Percentiles rank a stretch among this genome's conserved stretches.
Conservation (phyloP, 768 basidiomycete genomes). For the Mycena rosella region DNA sequence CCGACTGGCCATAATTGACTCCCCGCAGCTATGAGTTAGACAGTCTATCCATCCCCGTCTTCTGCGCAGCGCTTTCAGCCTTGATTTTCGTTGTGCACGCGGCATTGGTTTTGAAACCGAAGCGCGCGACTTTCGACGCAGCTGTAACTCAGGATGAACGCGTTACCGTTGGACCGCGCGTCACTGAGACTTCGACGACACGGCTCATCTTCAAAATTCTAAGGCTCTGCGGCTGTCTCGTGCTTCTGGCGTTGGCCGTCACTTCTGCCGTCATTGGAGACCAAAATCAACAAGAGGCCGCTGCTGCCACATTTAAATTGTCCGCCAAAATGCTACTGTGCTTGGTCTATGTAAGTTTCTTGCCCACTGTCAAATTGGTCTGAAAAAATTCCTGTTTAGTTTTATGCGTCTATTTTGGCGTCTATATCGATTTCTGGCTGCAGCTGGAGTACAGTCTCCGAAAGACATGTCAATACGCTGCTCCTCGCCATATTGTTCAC, state of each 20-base stretch:
- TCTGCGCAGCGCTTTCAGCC: slow-evolving; percentile 11
- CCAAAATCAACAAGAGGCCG: background rate
- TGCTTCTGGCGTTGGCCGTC: slow-evolving; percentile 1
- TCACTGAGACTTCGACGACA: background rate
- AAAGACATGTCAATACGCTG: slow-evolving; percentile 16
- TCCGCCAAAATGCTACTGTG: background rate
- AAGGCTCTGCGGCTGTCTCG: slow-evolving; percentile 11
- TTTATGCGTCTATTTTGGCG: slow-evolving; percentile 22
- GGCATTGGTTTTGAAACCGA: background rate
- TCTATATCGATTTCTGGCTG: background rate
- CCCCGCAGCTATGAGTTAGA: background rate
- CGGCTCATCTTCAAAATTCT: background rate
- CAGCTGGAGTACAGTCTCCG: background rate
- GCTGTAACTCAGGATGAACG: background rate
- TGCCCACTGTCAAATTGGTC: background rate
- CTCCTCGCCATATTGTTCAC: slow-evolving; percentile 7
- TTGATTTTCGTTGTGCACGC: slow-evolving; percentile 12
- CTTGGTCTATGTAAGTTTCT: slow-evolving; percentile 18
- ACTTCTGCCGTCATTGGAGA: background rate
- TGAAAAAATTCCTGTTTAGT: background rate
- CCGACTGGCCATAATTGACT: background rate
- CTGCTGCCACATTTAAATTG: background rate
- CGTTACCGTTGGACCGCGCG: background rate
- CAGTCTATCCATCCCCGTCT: slow-evolving; percentile 15
- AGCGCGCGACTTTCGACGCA: background rate